Base-by-base conservation (phyloP, 1,139 yeast species). In the Saccharomyces hybrid region DNA sequence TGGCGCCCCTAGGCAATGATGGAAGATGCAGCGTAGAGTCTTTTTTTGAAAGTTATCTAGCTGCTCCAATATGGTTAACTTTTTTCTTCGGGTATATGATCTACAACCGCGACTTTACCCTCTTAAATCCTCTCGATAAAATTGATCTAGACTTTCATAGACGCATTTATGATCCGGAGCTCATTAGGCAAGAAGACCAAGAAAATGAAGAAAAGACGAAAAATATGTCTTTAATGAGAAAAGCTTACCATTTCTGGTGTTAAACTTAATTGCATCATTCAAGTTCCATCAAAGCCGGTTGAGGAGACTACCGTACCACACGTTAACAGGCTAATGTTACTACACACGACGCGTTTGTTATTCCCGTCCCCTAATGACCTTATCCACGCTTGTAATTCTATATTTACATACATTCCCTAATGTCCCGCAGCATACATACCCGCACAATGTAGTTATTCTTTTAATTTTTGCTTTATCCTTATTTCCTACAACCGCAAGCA, bases 191-290 rank as follows among this genome's bases (percentile, higher is more conserved):
- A 20, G 20, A 84, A 70, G 68, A 75, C 47, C 72, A 68, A 44
- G 79, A 75, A 61, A 80, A 78, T 59, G 67, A 66, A 61, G 58
- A 54, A 34, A 56, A 49, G 44, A 14, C 57, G 8, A 57, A 48
- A 31, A 53, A 53, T 23, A 48, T 57, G 8, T 27, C 57, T 7
- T 38, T 57, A 7, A 47, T 52, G 54, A 23, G 34, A 3, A 54
- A 44, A 47, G 51, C 54, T 5, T 50, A 50, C 42, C 51, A 54
- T 32, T 56, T 53, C 50, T 59, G 60, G 60, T 59, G 62, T 52
- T 59, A 51, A 50, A 16, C 20, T 25, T 25, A 7, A 26, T 13
- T 27, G 6, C 30, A 27, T 9, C 20, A 46, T 6, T 25, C 13
- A 25, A 5, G 30, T 5, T 2, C 23, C 49, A 28, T n/a, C 7